Evolutionary conservation across 2,329 filamentous ascomycete genomes (phyloP).

Genomic region (Daldinia sp.): DNA sequence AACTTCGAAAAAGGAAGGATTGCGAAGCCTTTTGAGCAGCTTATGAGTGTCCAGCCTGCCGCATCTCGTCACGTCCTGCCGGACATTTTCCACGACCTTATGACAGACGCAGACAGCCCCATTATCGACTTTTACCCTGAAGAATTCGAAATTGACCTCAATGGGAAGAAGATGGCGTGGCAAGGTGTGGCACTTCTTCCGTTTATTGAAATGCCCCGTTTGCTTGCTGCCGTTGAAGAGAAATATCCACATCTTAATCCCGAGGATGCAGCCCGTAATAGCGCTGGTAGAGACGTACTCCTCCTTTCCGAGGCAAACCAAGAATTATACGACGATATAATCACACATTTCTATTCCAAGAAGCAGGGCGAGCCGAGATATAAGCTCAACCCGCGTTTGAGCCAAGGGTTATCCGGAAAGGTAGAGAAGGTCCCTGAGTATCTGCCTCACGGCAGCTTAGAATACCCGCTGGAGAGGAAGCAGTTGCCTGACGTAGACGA

Average conservation of each 20-base stretch:
- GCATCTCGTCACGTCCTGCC: constrained; percentile 93
- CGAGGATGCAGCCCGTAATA: constrained; percentile 82
- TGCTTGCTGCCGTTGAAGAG: constrained; percentile 82
- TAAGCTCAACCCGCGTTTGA: constrained; percentile 77
- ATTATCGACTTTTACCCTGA: constrained; percentile 98
- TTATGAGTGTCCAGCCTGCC: constrained; percentile 97
- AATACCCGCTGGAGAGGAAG: constrained; percentile 76
- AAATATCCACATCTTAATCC: constrained; percentile 82
- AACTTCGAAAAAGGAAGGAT: constrained; percentile 84
- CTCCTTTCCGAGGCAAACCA: constrained; percentile 85
- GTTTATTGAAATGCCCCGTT: constrained; percentile 91
- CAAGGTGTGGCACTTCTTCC: constrained; percentile 92
- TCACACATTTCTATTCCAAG: constrained; percentile 89
- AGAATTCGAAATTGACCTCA: constrained; percentile 91
- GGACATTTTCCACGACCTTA: constrained; percentile 85
- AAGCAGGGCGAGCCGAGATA: constrained; percentile 73
- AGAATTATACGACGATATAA: constrained; percentile 82
- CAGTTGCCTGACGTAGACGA: constrained; percentile 81
- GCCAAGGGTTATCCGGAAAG: constrained; percentile 79
- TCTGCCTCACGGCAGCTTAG: constrained; percentile 82
- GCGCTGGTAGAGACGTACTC: constrained; percentile 80
- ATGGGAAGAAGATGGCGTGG: constrained; percentile 99
- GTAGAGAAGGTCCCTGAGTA: constrained; percentile 85
- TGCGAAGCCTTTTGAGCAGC: constrained; percentile 92
- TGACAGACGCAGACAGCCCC: constrained; percentile 86